These are phyloP conservation scores for Aaosphaeria pasadenensis DNA, from an alignment of 2,329 filamentous ascomycete species.

Conservation along the genomic window DNA sequence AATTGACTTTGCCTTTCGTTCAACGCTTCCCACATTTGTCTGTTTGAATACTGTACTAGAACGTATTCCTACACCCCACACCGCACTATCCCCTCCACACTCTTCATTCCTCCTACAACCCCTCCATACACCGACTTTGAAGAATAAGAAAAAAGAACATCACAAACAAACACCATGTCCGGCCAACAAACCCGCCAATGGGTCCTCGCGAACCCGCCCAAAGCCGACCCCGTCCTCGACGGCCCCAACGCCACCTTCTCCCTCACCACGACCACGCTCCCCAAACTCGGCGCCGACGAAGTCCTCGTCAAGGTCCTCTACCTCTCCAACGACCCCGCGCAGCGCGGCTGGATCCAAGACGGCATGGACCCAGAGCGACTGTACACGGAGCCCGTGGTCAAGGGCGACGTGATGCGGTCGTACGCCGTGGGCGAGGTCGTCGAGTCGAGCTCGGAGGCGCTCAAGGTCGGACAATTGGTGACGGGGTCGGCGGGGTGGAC, in stretches of 20 bases:
- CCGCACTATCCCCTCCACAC: too few relatives aligned
- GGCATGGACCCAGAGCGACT: conserved; percentile 41
- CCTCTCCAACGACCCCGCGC: conserved; percentile 54
- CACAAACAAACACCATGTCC: conserved; percentile 16
- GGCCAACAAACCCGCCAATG: conserved; percentile 41
- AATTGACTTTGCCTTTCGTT: too few relatives aligned
- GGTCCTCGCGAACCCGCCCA: conserved; percentile 42
- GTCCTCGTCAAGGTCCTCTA: conserved; percentile 47
- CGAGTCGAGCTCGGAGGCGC: conserved; percentile 53
- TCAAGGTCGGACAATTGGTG: conserved; percentile 58
- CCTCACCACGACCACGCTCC: conserved; percentile 33
- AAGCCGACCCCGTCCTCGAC: conserved; percentile 30
- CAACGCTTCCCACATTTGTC: too few relatives aligned
- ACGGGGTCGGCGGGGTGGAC: conserved; percentile 58
- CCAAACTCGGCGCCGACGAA: conserved; percentile 38
- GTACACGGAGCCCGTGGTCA: conserved; percentile 45
- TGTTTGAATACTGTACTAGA: too few relatives aligned
- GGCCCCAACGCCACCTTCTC: conserved; percentile 41
- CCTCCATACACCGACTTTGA: not conserved
- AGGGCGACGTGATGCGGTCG: conserved; percentile 61
- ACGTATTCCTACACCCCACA: too few relatives aligned
- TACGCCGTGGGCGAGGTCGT: conserved; percentile 58
- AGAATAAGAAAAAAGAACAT: too few relatives aligned
- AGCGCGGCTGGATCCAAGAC: conserved; percentile 50
- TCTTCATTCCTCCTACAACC: not conserved